A percentile compares a stretch with the other conserved stretches of the same genome.
Conservation (phyloP, 2,329 filamentous ascomycete genomes). For the Scedosporium aurantiacum region DNA sequence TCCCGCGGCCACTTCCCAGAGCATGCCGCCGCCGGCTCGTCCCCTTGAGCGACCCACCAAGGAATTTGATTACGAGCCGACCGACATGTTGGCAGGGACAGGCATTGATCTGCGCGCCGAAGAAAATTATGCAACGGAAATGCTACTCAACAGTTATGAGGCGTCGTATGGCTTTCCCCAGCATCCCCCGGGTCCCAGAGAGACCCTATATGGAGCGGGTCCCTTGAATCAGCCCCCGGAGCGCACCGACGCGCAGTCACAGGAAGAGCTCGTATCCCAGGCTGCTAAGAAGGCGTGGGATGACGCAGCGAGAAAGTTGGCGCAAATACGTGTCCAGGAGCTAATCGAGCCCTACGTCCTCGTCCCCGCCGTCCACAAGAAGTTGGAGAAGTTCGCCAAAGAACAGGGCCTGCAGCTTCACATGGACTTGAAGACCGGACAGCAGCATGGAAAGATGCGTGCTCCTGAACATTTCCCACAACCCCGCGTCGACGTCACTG, state of each 20-base stretch:
- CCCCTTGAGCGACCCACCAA: conserved; percentile 52
- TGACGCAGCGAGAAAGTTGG: conserved; percentile 51
- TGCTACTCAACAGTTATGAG: conserved; percentile 39
- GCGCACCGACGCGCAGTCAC: conserved; percentile 34
- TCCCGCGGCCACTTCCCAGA: conserved; percentile 2
- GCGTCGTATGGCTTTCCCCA: conserved; percentile 32
- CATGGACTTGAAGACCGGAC: conserved; percentile 39
- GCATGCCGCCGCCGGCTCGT: conserved; percentile 50
- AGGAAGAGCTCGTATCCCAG: conserved; percentile 56
- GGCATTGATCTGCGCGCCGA: conserved; percentile 82
- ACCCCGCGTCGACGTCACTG: conserved; percentile 42
- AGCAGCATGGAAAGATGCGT: conserved; percentile 36
- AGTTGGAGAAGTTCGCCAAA: conserved; percentile 44
- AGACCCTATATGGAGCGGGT: conserved; percentile 53
- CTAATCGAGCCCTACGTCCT: conserved; percentile 63
- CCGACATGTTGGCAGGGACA: conserved; percentile 72
- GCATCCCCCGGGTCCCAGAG: conserved; percentile 42
- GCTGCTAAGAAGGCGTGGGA: conserved; percentile 55
- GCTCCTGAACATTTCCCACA: conserved; percentile 36
- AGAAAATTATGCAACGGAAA: conserved; percentile 65
- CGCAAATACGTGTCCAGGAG: conserved; percentile 53
- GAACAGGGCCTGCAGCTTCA: conserved; percentile 48
- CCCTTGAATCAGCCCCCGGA: conserved; percentile 50
- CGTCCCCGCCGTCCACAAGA: conserved; percentile 49
- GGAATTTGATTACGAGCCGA: conserved; percentile 59